Evolutionary conservation across 768 basidiomycete genomes (phyloP).

Genomic region (Tulasnella sp.): DNA sequence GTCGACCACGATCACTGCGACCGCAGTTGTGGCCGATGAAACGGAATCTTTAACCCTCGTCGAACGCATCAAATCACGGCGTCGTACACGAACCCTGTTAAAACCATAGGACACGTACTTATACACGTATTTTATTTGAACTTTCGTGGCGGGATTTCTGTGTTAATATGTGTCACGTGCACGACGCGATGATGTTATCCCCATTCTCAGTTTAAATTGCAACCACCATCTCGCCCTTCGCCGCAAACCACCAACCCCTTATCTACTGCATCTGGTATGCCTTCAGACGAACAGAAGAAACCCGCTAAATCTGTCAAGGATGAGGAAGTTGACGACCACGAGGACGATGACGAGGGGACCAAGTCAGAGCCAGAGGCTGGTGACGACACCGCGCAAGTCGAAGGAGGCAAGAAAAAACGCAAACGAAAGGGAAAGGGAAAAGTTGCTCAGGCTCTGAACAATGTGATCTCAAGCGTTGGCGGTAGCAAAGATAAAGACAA

Average conservation of each 20-base stretch:
- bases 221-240: not conserved
- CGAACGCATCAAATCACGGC: not conserved
- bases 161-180: not conserved
- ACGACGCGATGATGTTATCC: too few species aligned
- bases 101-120: not conserved
- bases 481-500: constrained; percentile 45
- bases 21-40: not conserved
- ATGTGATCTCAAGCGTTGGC: constrained; percentile 38
- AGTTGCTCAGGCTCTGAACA: constrained; percentile 24
- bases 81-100: not conserved
- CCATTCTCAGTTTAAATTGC: not conserved
- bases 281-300: not conserved
- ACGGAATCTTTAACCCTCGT: not conserved
- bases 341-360: not conserved
- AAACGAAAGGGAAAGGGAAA: constrained; percentile 71
- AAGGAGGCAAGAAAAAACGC: constrained; percentile 55
- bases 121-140: not conserved
- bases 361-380: not conserved
- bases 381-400: not conserved
- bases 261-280: not conserved
- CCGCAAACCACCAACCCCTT: not conserved
- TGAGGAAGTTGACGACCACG: not conserved
- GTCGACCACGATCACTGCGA: not conserved
- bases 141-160: not conserved
- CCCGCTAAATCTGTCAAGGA: not conserved